phyloP scores from a whole-genome alignment of 2,329 filamentous ascomycete genomes.

The Cyanodermella asteris region DNA sequence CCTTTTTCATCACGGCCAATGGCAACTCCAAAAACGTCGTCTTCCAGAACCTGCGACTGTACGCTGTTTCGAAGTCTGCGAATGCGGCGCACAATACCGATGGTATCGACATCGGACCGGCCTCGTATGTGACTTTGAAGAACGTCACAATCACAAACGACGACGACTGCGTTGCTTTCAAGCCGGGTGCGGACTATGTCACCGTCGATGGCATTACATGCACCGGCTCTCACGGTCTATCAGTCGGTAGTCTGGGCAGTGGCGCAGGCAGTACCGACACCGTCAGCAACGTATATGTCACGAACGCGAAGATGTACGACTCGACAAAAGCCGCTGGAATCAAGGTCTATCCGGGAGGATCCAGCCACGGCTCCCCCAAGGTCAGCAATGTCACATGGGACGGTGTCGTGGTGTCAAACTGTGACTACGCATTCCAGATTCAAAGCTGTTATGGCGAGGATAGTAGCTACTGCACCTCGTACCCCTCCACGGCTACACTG shows the following conservation, averaged over 20 bases:
- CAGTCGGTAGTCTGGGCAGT: conserved; percentile 24
- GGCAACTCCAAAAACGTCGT: conserved; percentile 15
- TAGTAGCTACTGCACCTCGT: conserved; percentile 14
- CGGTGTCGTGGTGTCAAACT: conserved; percentile 16
- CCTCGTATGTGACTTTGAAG: conserved; percentile 17
- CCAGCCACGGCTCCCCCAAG: conserved; percentile 15
- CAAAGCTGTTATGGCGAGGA: conserved; percentile 22
- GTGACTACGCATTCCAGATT: conserved; percentile 25
- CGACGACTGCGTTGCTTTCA: conserved; percentile 25
- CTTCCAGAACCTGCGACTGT: conserved; percentile 18
- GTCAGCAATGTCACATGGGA: conserved; percentile 23
- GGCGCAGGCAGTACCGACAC: conserved; percentile 16
- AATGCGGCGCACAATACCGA: conserved; percentile 22
- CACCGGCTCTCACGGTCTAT: conserved; percentile 25
- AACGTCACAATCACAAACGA: conserved; percentile 19
- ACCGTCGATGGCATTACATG: conserved; percentile 22
- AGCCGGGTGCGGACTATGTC: conserved; percentile 19
- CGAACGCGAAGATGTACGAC: no score
- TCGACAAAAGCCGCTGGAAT: no score
- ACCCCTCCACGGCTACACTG: conserved; percentile 16
- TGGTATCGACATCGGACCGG: conserved; percentile 21
- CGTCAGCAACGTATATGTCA: no score
- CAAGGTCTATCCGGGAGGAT: conserved; percentile 22
- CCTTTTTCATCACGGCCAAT: conserved; percentile 22
- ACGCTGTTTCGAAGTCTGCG: conserved; percentile 17